phyloP scores from a whole-genome alignment of 129 eudicot genomes.

The Pittosporum tobira region DNA sequence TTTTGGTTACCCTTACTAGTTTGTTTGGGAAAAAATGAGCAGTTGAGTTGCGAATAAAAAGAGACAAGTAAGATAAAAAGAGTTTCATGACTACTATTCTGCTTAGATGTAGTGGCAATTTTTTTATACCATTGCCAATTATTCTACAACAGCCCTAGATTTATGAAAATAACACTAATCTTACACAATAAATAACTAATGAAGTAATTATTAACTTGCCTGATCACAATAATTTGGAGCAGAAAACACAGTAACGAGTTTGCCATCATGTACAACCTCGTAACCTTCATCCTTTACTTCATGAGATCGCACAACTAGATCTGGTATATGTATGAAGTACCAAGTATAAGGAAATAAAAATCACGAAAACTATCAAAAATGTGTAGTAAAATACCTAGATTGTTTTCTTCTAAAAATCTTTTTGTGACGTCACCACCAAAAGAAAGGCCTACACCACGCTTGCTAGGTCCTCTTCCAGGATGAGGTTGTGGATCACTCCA shows the following conservation, averaged over 20 bases:
- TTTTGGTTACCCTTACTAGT: no score
- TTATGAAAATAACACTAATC: no score
- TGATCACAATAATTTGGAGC: constrained; percentile 99
- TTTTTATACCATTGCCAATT: no score
- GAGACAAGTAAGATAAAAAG: no score
- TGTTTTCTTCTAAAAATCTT: constrained; percentile 84
- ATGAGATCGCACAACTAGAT: constrained; percentile 90
- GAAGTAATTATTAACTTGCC: constrained; percentile 30
- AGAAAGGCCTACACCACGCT: constrained; percentile 98
- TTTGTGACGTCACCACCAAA: constrained; percentile 91
- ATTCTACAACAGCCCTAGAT: no score
- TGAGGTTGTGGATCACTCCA: constrained; percentile 99
- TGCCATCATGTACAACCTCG: constrained; percentile 94
- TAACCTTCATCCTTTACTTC: constrained; percentile 99
- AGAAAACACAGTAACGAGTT: constrained; percentile 89
- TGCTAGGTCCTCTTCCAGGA: constrained; percentile 98
- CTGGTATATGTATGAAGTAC: constrained; percentile 30
- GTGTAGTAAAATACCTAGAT: constrained; percentile 45
- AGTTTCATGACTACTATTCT: no score
- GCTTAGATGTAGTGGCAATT: no score
- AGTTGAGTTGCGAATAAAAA: no score
- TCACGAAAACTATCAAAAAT: neutral
- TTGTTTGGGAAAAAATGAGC: no score
- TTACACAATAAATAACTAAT: no score
- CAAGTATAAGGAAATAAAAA: neutral